Evolutionary conservation across 805 yeast genomes (phyloP), one percentile per base, ranked within the genome.

Genomic region (Metschnikowia gelsemii): DNA sequence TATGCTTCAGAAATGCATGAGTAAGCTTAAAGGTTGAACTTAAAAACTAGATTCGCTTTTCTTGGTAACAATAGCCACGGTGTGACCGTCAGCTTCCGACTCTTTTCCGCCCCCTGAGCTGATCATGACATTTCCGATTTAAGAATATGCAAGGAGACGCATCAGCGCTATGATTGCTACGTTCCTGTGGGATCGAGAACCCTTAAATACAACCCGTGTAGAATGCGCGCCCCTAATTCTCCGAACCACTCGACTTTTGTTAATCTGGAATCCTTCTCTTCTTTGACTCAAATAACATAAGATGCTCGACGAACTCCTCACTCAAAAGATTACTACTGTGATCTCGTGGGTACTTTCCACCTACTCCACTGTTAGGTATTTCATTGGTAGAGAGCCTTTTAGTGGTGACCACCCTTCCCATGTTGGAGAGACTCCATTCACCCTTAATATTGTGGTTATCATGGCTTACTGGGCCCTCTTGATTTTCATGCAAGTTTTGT

Each of bases 401-500:
- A 63, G 71, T 35, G 66, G 71, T 36, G 63, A 73, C 47, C 68
- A 72, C 42, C 77, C 79, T 22, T 72, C 68, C 57, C 71, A 75
- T 35, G 76, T 76, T 6, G 73, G 73, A 5, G 68, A 74, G 52
- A 87, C 93, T 2, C 93, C 95, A 11, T 86, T 86, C 68, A 76
- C 88, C 2, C 79, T 80, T 12, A 72, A 73, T 44, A 58, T 72
- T 9, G 43, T 78, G 11, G 66, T 79, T 12, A 60, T 73, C 2
- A 59, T 78, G 31, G 60, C 75, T 9, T 86, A 70, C 63, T 85
- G 90, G 90, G 65, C 66, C 2, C 45, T 80, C 23, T 63, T 76
- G 19, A 72, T 76, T 45, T 43, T 77, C 2, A 55, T 74, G 27
- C 95, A 86, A 61, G 56, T 75, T 26, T 54, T 68, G 26, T 81